Percentiles rank a stretch among this genome's conserved stretches.
Evolutionary conservation across 768 basidiomycete genomes (phyloP).

Genomic region (Pleurotus platypus): DNA sequence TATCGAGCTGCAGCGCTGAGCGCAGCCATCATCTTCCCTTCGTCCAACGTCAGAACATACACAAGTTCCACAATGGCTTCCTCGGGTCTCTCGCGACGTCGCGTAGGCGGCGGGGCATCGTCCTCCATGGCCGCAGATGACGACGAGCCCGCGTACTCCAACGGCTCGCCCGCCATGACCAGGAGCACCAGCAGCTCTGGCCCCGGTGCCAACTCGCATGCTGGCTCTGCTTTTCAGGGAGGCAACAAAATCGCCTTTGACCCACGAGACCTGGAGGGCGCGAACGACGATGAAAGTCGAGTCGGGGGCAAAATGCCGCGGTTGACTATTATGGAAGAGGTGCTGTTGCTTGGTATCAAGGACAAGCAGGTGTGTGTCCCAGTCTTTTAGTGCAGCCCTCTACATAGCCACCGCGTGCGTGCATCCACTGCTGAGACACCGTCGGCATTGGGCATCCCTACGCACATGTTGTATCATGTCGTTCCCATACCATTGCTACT

Average conservation of each 20-base stretch:
- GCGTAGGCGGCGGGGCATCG: conserved; percentile 40
- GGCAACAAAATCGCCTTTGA: conserved; percentile 90
- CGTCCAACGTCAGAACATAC: not conserved
- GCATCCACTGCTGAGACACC: too few species aligned
- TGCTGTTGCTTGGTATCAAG: conserved; percentile 89
- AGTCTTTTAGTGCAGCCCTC: too few species aligned
- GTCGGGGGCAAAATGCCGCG: conserved; percentile 73
- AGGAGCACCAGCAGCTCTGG: conserved; percentile 13
- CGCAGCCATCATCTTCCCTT: conserved; percentile 2
- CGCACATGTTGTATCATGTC: conserved; percentile 7
- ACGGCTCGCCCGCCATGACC: conserved; percentile 13
- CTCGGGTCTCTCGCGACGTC: conserved; percentile 54
- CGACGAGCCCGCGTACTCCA: conserved; percentile 16
- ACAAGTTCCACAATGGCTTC: conserved; percentile 36
- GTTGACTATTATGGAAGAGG: conserved; percentile 96
- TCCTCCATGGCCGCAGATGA: conserved; percentile 35
- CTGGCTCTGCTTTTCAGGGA: conserved; percentile 82
- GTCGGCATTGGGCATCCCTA: too few species aligned
- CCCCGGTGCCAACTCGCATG: conserved; percentile 42
- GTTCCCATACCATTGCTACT: conserved; percentile 8
- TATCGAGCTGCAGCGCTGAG: not conserved
- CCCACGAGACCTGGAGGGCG: conserved; percentile 80
- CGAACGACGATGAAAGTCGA: conserved; percentile 52
- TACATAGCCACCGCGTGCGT: too few species aligned
- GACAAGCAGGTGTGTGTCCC: conserved; percentile 79